A percentile compares a stretch with the other conserved stretches of the same genome.
phyloP scores from a whole-genome alignment of 2,329 filamentous ascomycete genomes.

The Metarhizium sp. region DNA sequence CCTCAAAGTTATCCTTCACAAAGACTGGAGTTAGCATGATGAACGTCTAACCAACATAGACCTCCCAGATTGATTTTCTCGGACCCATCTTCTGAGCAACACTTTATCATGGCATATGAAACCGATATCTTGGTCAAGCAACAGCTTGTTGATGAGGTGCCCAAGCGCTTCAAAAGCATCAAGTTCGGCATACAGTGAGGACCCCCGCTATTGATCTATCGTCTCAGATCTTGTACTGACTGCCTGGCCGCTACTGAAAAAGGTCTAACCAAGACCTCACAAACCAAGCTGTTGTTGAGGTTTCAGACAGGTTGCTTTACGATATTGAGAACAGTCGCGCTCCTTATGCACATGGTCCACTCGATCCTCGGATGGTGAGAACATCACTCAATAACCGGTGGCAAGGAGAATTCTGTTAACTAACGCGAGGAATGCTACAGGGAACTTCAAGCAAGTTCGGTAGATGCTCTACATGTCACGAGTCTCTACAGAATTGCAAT shows the following conservation, averaged over 20 bases:
- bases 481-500: conserved; percentile 67
- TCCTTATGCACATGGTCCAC: conserved; percentile 71
- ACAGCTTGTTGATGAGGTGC: conserved; percentile 80
- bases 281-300: conserved; percentile 86
- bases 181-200: conserved; percentile 83
- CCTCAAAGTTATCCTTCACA: too few species aligned
- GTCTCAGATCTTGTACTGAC: neutral
- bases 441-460: conserved; percentile 55
- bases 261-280: conserved; percentile 57
- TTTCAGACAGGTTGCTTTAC: conserved; percentile 86
- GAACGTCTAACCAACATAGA: too few species aligned
- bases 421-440: conserved; percentile 19
- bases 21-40: too few species aligned
- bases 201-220: neutral
- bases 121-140: conserved; percentile 46
- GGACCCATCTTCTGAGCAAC: neutral
- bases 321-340: conserved; percentile 72
- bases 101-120: neutral
- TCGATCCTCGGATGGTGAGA: conserved; percentile 68
- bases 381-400: neutral
- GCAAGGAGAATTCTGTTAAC: neutral
- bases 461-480: conserved; percentile 64
- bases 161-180: conserved; percentile 85
- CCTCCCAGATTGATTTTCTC: too few species aligned
- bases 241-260: neutral